These are phyloP conservation scores for Crucihimalaya himalaica DNA, from an alignment of 345 rosid genomes.

Conservation along the genomic window DNA sequence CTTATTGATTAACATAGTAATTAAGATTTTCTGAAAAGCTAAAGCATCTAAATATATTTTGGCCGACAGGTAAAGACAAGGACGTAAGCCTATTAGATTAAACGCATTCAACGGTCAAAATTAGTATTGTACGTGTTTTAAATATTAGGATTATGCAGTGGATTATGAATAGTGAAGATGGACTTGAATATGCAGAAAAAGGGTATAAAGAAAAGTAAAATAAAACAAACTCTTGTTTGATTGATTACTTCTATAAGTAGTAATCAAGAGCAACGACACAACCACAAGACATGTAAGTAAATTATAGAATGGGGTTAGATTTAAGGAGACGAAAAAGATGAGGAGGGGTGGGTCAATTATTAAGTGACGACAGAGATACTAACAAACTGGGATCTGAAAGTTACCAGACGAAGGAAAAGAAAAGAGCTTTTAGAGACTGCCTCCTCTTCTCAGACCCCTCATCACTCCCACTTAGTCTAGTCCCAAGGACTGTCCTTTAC, in stretches of 20 bases:
- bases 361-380: constrained; percentile 39
- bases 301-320: constrained; percentile 35
- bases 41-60: constrained; percentile 24
- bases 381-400: constrained; percentile 43
- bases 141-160: neutral
- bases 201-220: neutral
- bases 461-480: constrained; percentile 42
- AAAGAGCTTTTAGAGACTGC: constrained; percentile 42
- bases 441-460: constrained; percentile 40
- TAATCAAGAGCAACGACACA: constrained; percentile 32
- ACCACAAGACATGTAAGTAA: constrained; percentile 26
- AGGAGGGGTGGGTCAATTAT: constrained; percentile 31
- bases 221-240: neutral
- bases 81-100: constrained; percentile 14
- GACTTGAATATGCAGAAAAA: neutral
- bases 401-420: constrained; percentile 42
- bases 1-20: neutral
- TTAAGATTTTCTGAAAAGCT: neutral
- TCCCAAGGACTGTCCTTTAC: constrained; percentile 47
- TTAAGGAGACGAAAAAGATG: constrained; percentile 41
- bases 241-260: constrained; percentile 36
- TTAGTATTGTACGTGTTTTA: neutral
- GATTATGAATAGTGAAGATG: neutral
- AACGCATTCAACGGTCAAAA: constrained; percentile 19
- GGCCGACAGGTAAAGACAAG: constrained; percentile 33